Conservation (phyloP, 768 basidiomycete genomes). For the Psilocybe tampanensis region DNA sequence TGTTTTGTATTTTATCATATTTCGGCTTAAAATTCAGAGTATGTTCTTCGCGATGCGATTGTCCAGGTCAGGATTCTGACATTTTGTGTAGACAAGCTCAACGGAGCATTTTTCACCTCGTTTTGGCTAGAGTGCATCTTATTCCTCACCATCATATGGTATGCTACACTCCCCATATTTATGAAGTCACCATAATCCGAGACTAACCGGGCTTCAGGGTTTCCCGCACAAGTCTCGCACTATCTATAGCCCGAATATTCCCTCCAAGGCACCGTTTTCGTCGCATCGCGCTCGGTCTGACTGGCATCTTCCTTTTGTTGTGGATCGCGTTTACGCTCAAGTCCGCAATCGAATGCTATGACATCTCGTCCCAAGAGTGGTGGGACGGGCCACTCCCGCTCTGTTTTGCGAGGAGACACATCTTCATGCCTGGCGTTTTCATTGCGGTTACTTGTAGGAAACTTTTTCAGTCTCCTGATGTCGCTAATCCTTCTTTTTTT, state of each 20-base stretch:
- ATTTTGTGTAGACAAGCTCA: background rate
- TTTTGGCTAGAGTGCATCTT: slow-evolving; percentile 6
- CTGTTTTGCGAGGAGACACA: background rate
- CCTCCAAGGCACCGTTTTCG: slow-evolving; percentile 4
- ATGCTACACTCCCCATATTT: background rate
- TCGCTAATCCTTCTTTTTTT: no score
- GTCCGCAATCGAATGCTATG: background rate
- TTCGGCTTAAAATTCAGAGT: slow-evolving; percentile 16
- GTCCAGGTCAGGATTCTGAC: background rate
- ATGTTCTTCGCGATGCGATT: background rate
- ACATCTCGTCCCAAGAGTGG: background rate
- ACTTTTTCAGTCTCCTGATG: no score
- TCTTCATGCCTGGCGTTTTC: background rate
- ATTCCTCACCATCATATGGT: slow-evolving; percentile 7
- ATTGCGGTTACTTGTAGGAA: background rate
- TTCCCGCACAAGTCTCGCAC: slow-evolving; percentile 12
- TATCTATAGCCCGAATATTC: slow-evolving; percentile 15
- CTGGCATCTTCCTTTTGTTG: slow-evolving; percentile 1
- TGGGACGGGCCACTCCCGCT: background rate
- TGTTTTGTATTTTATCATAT: slow-evolving; percentile 5
- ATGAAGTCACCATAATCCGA: no score
- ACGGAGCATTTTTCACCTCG: background rate
- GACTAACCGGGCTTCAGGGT: slow-evolving; percentile 4
- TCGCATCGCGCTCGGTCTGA: slow-evolving; percentile 1
- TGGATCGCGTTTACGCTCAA: slow-evolving; percentile 3